Evolutionary conservation across 2,329 filamentous ascomycete species (phyloP), one percentile per base, ranked within the genome.

Genomic region (Cordyceps militaris): DNA sequence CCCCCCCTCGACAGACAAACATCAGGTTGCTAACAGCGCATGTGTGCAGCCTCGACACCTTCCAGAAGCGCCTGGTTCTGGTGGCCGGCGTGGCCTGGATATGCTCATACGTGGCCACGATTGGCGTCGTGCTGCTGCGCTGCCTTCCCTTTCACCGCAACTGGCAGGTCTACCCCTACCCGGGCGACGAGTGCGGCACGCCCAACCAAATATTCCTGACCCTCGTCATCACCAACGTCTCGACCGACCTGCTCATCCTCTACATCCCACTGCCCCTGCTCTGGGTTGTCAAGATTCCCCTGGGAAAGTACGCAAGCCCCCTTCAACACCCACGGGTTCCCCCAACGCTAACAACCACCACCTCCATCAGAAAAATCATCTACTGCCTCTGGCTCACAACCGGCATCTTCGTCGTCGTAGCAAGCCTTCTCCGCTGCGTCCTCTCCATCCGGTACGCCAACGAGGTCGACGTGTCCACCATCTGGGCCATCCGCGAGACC

Each of bases 401-500:
- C 4, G 65, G 65, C 4, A 43, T 66, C 8, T 66, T 66, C 24
- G 63, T 66, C 44, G 63, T 66, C n/a, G 58, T 66, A 8, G 64
- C 65, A 2, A 64, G 59, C 7, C 57, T 66, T 10, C 57, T 66
- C 38, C 56, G 65, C 34, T 66, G 64, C 52, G 47, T 66, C 14
- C 53, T 65, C 6, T 66, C 60, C 24, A 54, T 66, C 5, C 40
- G 56, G 34, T 60, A 65, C 43, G 61, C 61, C 11, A 40, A 48
- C 26, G 58, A 62, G 19, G 62, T 66, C 16, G 63, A 66, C 44
- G 58, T 66, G 2, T 61, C 60, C 9, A 66, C 63, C 16, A 66
- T 66, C 24, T 66, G 64, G 64, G 63, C 65, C 3, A 66, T 66
- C 51, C 63, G 65, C 58, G 64, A 66, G 57, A 66, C 64, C 7